These are phyloP conservation scores for Mycena indigotica DNA, from an alignment of 768 basidiomycete species.

Conservation along the genomic window DNA sequence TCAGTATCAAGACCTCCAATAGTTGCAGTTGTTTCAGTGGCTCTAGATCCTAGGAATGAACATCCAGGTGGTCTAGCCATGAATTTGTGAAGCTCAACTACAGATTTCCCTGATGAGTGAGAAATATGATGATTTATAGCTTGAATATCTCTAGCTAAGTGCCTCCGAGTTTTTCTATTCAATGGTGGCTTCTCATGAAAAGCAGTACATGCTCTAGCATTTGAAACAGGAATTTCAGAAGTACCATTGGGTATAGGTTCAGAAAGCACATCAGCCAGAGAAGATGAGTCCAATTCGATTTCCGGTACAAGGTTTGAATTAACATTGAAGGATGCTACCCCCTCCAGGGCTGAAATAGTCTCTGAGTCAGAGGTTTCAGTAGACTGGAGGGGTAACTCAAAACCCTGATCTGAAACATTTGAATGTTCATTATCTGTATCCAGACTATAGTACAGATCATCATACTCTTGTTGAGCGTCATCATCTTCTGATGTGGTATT, in stretches of 20 bases:
- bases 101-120: background rate
- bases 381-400: conserved; percentile 21
- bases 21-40: conserved; percentile 22
- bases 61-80: conserved; percentile 33
- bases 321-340: too few relatives aligned
- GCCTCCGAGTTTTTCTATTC: background rate
- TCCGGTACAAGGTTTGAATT: too few relatives aligned
- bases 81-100: conserved; percentile 22
- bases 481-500: conserved; percentile 12
- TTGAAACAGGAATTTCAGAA: background rate
- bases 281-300: too few relatives aligned
- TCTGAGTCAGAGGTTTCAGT: background rate
- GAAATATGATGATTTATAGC: background rate
- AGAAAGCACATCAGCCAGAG: too few relatives aligned
- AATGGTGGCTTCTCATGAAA: conserved; percentile 7
- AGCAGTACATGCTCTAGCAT: background rate
- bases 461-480: conserved; percentile 30
- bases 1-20: conserved; percentile 1
- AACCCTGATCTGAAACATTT: conserved; percentile 19
- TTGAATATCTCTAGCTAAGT: conserved; percentile 6
- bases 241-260: too few relatives aligned
- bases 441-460: conserved; percentile 25
- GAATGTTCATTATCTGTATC: conserved; percentile 15
- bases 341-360: conserved; percentile 7
- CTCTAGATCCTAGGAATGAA: conserved; percentile 33